A percentile compares a stretch with the other conserved stretches of the same genome.
These are phyloP conservation scores for Podospora fimiseda DNA, from an alignment of 495 filamentous ascomycete species.

Conservation along the genomic window DNA sequence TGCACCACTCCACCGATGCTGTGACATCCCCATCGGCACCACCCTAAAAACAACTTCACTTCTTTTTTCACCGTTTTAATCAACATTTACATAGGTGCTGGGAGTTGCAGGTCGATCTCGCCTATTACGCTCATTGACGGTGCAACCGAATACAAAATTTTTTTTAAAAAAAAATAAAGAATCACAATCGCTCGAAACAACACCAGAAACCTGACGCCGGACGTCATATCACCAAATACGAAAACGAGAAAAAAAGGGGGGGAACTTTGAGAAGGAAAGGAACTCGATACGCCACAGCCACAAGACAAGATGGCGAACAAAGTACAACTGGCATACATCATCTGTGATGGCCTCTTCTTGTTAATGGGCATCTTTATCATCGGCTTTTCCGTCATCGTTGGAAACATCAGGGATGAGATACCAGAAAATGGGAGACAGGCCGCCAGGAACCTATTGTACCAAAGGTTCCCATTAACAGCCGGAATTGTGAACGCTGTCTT, in stretches of 20 bases:
- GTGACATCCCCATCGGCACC: neutral
- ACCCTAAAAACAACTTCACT: constrained; percentile 14
- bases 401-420: constrained; percentile 43
- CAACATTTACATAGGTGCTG: constrained; percentile 15
- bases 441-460: constrained; percentile 56
- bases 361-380: constrained; percentile 57
- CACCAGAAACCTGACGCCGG: constrained; percentile 37
- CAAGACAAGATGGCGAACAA: constrained; percentile 47
- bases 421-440: constrained; percentile 48
- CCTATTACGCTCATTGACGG: constrained; percentile 14
- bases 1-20: constrained; percentile 6
- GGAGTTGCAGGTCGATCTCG: constrained; percentile 32
- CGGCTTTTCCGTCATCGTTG: constrained; percentile 53
- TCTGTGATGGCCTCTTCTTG: constrained; percentile 55
- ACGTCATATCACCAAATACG: constrained; percentile 28
- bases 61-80: constrained; percentile 27
- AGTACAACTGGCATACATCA: constrained; percentile 51
- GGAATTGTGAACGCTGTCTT: constrained; percentile 61
- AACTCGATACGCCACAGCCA: constrained; percentile 6
- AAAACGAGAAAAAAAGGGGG: neutral
- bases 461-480: constrained; percentile 56
- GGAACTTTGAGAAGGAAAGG: constrained; percentile 3
- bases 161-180: neutral
- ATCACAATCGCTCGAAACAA: neutral
- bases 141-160: neutral